phyloP scores from a whole-genome alignment of 768 basidiomycete species.

The Tremella fuciformis region DNA sequence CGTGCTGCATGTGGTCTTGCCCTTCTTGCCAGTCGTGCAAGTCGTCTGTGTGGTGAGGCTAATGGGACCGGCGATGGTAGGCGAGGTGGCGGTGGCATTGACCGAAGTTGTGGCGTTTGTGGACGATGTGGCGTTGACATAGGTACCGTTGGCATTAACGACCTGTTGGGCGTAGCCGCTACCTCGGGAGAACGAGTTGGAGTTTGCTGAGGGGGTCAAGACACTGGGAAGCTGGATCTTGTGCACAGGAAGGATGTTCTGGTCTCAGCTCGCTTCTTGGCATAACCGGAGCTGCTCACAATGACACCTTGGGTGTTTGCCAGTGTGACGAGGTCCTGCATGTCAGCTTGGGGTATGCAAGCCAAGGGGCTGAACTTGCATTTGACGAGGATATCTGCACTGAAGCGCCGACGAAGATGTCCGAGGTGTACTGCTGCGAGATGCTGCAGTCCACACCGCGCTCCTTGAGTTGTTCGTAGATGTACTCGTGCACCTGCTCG shows the following conservation, averaged over 20 bases:
- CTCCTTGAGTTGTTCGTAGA: slow-evolving; percentile 55
- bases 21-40: slow-evolving; percentile 3
- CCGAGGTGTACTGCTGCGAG: slow-evolving; percentile 55
- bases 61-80: neutral
- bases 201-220: neutral
- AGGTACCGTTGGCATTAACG: slow-evolving; percentile 5
- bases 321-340: slow-evolving; percentile 59
- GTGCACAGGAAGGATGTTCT: slow-evolving; percentile 61
- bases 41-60: slow-evolving; percentile 5
- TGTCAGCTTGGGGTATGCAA: slow-evolving; percentile 9
- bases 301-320: slow-evolving; percentile 57
- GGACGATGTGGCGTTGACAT: neutral
- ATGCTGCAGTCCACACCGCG: slow-evolving; percentile 38
- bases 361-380: slow-evolving; percentile 21
- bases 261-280: slow-evolving; percentile 12
- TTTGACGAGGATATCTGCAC: slow-evolving; percentile 56
- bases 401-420: slow-evolving; percentile 63
- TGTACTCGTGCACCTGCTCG: slow-evolving; percentile 56
- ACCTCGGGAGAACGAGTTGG: slow-evolving; percentile 13
- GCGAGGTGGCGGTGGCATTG: neutral
- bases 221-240: slow-evolving; percentile 13
- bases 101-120: neutral
- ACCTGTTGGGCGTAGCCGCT: slow-evolving; percentile 1
- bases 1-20: neutral
- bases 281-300: slow-evolving; percentile 13